Conservation (phyloP, 208 protist species). For the Leishmania turanica region DNA sequence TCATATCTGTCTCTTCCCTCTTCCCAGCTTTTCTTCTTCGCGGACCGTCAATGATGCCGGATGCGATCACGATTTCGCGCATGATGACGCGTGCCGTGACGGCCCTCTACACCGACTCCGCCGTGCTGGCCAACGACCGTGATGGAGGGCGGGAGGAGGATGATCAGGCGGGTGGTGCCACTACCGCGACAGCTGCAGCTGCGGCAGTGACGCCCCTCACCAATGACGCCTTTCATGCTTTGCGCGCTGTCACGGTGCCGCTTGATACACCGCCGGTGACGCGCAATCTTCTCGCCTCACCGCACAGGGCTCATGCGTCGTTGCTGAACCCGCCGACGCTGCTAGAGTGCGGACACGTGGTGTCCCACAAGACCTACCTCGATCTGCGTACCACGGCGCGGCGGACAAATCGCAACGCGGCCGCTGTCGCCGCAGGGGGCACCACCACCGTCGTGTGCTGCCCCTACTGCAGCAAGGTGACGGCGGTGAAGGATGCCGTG, state of each 20-base stretch:
- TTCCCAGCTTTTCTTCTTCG: slow-evolving; percentile 21
- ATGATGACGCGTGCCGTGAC: slow-evolving; percentile 14
- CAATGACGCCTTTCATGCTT: slow-evolving; percentile 2
- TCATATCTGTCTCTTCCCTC: not conserved
- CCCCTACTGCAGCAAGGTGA: slow-evolving; percentile 70
- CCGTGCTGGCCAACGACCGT: slow-evolving; percentile 6
- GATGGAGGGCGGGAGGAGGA: not conserved
- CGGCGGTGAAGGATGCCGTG: slow-evolving; percentile 34
- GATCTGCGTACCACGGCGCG: slow-evolving; percentile 33
- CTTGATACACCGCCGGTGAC: slow-evolving; percentile 24
- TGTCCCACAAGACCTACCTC: slow-evolving; percentile 62
- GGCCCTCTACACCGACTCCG: slow-evolving; percentile 20
- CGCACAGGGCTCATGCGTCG: slow-evolving; percentile 7
- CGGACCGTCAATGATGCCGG: slow-evolving; percentile 7
- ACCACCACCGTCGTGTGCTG: slow-evolving; percentile 44
- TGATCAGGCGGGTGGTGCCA: not conserved
- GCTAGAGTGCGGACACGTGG: slow-evolving; percentile 77
- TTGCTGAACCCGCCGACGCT: slow-evolving; percentile 66
- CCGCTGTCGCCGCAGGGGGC: not conserved
- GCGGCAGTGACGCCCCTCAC: not conserved
- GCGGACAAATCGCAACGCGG: slow-evolving; percentile 14
- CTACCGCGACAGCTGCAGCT: not conserved
- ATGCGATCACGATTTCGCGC: slow-evolving; percentile 12
- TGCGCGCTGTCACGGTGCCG: slow-evolving; percentile 12
- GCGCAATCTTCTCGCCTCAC: slow-evolving; percentile 35